These are phyloP conservation scores for Urtica urens DNA, from an alignment of 306 rosid genomes.

Conservation along the genomic window DNA sequence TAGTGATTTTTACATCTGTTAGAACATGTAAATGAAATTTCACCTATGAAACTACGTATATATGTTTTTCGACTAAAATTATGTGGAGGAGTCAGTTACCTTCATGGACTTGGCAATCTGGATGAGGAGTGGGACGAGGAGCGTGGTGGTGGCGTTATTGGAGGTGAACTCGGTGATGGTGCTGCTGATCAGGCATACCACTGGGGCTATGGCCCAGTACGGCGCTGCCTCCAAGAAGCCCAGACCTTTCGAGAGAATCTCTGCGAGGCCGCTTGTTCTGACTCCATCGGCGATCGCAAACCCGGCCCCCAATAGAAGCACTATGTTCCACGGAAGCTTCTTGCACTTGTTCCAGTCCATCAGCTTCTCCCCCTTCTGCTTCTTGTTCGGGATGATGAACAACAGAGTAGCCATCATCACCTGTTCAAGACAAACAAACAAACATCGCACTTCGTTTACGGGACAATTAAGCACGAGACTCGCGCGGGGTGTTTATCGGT, in stretches of 20 bases:
- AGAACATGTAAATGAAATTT: too few relatives aligned
- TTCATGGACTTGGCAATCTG: slow-evolving; percentile 56
- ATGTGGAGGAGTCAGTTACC: too few relatives aligned
- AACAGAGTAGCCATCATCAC: slow-evolving; percentile 63
- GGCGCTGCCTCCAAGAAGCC: slow-evolving; percentile 55
- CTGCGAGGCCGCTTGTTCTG: slow-evolving; percentile 60
- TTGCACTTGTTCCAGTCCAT: slow-evolving; percentile 94
- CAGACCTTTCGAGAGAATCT: slow-evolving; percentile 38
- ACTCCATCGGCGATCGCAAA: slow-evolving; percentile 90
- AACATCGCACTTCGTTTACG: not conserved
- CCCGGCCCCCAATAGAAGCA: slow-evolving; percentile 75
- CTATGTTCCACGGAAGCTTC: slow-evolving; percentile 75
- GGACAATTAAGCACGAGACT: not conserved
- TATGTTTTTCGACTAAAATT: too few relatives aligned
- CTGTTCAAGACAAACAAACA: slow-evolving; percentile 18
- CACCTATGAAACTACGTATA: too few relatives aligned
- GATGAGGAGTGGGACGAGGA: slow-evolving; percentile 51
- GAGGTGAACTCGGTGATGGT: slow-evolving; percentile 73
- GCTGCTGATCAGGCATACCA: slow-evolving; percentile 51
- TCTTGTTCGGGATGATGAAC: slow-evolving; percentile 81
- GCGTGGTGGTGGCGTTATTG: slow-evolving; percentile 75
- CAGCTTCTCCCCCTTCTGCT: slow-evolving; percentile 59
- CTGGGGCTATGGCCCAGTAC: slow-evolving; percentile 56
- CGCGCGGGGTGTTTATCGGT: too few relatives aligned
- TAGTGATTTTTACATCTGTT: too few relatives aligned